Conservation (phyloP, 2,329 filamentous ascomycete genomes). For the Byssothecium circinans region DNA sequence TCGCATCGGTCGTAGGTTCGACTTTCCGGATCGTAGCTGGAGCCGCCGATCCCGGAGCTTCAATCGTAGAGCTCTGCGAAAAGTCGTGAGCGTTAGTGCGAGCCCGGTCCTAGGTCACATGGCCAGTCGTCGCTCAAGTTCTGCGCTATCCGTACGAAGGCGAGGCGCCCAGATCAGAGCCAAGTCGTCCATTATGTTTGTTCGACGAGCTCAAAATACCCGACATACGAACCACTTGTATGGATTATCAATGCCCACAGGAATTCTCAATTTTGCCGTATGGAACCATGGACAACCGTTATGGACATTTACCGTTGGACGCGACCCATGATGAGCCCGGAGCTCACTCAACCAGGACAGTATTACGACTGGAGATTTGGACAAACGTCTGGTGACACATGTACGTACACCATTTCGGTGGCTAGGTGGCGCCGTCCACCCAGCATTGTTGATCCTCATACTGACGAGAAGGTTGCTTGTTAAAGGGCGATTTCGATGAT, state of each 20-base stretch:
- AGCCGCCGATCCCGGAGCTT: conserved; percentile 30
- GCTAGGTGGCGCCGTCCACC: conserved; percentile 25
- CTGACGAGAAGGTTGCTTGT: conserved; percentile 35
- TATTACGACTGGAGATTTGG: conserved; percentile 19
- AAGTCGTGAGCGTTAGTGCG: conserved; percentile 17
- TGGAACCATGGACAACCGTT: background rate
- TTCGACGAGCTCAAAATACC: conserved; percentile 3
- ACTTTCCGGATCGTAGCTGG: conserved; percentile 22
- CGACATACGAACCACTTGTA: background rate
- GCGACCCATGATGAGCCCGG: background rate
- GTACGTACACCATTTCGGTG: conserved; percentile 42
- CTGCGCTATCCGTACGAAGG: conserved; percentile 1
- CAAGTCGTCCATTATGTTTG: conserved; percentile 8
- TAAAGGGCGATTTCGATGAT: conserved; percentile 18
- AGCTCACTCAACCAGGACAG: background rate
- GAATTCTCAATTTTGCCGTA: background rate
- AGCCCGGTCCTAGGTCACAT: background rate
- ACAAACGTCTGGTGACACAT: conserved; percentile 17
- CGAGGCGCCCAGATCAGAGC: background rate
- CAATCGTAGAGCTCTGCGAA: conserved; percentile 28
- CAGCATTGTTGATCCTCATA: conserved; percentile 29
- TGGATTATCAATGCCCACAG: background rate
- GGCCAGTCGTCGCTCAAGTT: conserved; percentile 1
- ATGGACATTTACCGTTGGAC: too few relatives aligned
- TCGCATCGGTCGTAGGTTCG: conserved; percentile 32